Percentiles rank a stretch among this genome's conserved stretches.
phyloP scores from a whole-genome alignment of 1,284 basidiomycete genomes.

The Meira miltonrushii region DNA sequence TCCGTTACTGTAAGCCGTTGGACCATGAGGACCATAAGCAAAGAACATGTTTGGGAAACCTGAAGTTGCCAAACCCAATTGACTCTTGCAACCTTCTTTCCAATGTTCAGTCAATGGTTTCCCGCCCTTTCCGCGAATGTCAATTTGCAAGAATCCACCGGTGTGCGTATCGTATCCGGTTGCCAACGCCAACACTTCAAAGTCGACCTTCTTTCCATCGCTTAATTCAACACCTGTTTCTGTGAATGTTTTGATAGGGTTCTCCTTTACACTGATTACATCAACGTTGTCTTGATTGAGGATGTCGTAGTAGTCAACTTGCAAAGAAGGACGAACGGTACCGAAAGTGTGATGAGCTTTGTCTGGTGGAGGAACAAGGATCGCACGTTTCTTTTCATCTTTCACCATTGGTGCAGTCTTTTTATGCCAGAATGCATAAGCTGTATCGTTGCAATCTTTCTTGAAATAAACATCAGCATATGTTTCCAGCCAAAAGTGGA shows the following conservation, averaged over 20 bases:
- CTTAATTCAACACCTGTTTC: conserved; percentile 58
- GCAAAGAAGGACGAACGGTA: conserved; percentile 32
- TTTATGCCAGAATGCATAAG: conserved; percentile 38
- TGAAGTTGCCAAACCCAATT: conserved; percentile 30
- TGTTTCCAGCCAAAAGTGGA: conserved; percentile 37
- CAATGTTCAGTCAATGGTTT: conserved; percentile 30
- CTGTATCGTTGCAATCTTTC: conserved; percentile 28
- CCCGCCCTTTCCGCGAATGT: conserved; percentile 30
- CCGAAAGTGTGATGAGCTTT: conserved; percentile 37
- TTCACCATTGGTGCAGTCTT: conserved; percentile 27
- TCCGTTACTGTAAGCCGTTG: conserved; percentile 23
- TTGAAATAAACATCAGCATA: conserved; percentile 29
- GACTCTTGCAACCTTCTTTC: conserved; percentile 29
- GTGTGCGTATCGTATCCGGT: conserved; percentile 51
- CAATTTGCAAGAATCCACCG: conserved; percentile 37
- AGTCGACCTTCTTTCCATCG: conserved; percentile 54
- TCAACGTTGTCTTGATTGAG: conserved; percentile 60
- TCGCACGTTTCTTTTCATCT: conserved; percentile 36
- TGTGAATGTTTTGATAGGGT: conserved; percentile 55
- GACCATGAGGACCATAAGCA: conserved; percentile 34
- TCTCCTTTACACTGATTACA: conserved; percentile 55
- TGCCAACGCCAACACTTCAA: conserved; percentile 39
- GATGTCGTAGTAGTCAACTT: conserved; percentile 48
- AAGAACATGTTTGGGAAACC: conserved; percentile 41
- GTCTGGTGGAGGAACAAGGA: conserved; percentile 23